phyloP scores from a whole-genome alignment of 495 filamentous ascomycete genomes.

The Podospora pseudopauciseta region DNA sequence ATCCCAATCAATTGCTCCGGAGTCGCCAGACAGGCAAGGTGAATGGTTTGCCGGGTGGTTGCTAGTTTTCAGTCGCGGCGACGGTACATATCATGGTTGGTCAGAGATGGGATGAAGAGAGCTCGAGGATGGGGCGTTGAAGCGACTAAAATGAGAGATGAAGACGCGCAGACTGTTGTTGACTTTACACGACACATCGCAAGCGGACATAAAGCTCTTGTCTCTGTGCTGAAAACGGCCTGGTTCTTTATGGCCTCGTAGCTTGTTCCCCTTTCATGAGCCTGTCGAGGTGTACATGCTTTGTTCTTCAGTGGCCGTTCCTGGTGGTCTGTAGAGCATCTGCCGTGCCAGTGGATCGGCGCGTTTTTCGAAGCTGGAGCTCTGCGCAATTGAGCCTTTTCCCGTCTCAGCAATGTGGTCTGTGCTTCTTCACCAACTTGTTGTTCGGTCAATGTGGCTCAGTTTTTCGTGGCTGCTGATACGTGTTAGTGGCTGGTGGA shows the following conservation, averaged over 20 bases:
- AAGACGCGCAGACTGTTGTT: slow-evolving; percentile 7
- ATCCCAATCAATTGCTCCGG: neutral
- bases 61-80: neutral
- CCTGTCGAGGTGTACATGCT: slow-evolving; percentile 16
- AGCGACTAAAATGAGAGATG: slow-evolving; percentile 22
- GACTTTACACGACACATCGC: slow-evolving; percentile 18
- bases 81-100: neutral
- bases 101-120: neutral
- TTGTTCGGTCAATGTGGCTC: neutral
- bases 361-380: neutral
- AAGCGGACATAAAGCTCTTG: slow-evolving; percentile 32
- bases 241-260: slow-evolving; percentile 21
- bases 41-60: neutral
- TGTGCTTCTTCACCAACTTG: neutral
- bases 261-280: slow-evolving; percentile 21
- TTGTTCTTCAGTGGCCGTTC: slow-evolving; percentile 15
- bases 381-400: neutral
- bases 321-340: neutral
- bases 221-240: slow-evolving; percentile 31
- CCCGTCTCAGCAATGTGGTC: neutral
- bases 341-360: slow-evolving; percentile 2
- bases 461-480: neutral
- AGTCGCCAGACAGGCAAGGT: neutral
- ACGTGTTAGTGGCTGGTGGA: no score
- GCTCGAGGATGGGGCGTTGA: slow-evolving; percentile 2